phyloP scores from a whole-genome alignment of 1,284 basidiomycete genomes.

The Gymnopus androsaceus region DNA sequence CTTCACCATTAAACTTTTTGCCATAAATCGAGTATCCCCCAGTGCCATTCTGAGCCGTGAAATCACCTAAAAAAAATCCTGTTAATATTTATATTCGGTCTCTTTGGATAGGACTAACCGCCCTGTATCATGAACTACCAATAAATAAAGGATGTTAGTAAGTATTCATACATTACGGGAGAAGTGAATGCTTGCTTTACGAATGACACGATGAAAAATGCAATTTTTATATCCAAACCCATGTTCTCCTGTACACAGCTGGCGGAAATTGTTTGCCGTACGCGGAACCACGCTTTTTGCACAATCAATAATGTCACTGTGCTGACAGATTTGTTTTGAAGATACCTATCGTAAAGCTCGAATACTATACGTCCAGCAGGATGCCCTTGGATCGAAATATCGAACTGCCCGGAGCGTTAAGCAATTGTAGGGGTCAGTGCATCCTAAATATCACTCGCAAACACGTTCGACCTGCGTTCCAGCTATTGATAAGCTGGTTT shows the following conservation, averaged over 20 bases:
- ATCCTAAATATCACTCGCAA: no score
- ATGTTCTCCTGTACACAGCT: constrained; percentile 80
- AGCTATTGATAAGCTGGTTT: neutral
- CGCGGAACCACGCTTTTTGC: no score
- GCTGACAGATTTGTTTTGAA: no score
- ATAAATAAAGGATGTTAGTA: constrained; percentile 30
- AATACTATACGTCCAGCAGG: constrained; percentile 77
- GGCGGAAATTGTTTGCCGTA: constrained; percentile 89
- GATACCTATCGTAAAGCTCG: constrained; percentile 74
- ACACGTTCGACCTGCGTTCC: neutral
- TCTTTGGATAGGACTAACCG: no score
- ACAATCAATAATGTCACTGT: no score
- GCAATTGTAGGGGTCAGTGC: neutral
- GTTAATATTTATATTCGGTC: no score
- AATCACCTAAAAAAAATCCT: no score
- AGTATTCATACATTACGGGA: no score
- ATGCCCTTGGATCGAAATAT: constrained; percentile 65
- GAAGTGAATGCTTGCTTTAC: constrained; percentile 28
- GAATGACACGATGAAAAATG: constrained; percentile 84
- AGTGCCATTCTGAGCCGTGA: constrained; percentile 77
- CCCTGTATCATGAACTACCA: constrained; percentile 10
- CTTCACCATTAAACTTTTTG: constrained; percentile 69
- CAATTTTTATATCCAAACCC: constrained; percentile 61
- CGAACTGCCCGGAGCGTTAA: constrained; percentile 59
- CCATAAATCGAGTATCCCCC: constrained; percentile 95